Base-by-base conservation (phyloP, 169 alveolate genomes). In the Cryptosporidium bovis region DNA sequence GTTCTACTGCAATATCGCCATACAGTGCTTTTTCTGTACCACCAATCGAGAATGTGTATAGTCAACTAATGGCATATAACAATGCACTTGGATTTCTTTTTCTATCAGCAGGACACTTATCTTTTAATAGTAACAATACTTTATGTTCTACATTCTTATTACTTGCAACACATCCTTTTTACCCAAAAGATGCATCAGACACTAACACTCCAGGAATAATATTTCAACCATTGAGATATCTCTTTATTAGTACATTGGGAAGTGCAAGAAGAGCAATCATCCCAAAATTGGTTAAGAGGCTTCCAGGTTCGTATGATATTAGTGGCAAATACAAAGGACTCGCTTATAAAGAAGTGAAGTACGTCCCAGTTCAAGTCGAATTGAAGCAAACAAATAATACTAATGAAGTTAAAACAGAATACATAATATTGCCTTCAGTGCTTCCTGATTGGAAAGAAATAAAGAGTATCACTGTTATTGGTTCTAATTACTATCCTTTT, bases 1-100 rank as follows among this genome's bases (percentile, higher is more conserved):
- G 87, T 24, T 77, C 87, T 36, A 77, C 87, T 34, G 87, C 87
- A 16, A 60, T 77, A 29, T 77, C 87, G 13, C 77, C 87, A 58
- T 62, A 56, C 33, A 77, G 87, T 62, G 56, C 40, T 20, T 77
- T 60, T 77, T 60, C 87, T 24, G 64, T 77, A 34, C 87, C 87
- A 24, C 71, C 87, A 13, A 77, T 77, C n/a, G 87, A 77, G 56
- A 68, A 60, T 62, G 87, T 77, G 5, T 56, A 77, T 40, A 77
- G 87, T 15, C 87, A 77, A 46, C 29, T 77, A 77, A 77, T 62
- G 71, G 87, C 87, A 6, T 77, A 77, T 77, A 77, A 77, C 20
- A 62, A 77, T 36, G 87, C 87, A 13, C 87, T 77, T 24, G 87
- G 87, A 40, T 77, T 77, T 77, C 64, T 77, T 15, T 77, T 60